Base-by-base conservation (phyloP, 2,329 filamentous ascomycete species). In the Cladophialophora chaetospira region DNA sequence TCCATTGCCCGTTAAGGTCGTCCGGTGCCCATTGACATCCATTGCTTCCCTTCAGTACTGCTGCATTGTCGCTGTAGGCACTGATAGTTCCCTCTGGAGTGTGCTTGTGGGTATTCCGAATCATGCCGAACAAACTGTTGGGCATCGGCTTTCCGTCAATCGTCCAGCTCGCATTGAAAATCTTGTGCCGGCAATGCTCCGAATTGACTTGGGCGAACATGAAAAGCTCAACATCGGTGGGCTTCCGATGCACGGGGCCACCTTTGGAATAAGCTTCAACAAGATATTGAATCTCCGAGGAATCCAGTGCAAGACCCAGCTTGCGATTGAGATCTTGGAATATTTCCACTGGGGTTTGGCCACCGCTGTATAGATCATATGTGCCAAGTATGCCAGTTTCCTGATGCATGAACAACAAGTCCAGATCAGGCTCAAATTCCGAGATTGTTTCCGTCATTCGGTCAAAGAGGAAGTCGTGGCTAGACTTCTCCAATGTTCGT, bases 121-220 rank as follows among this genome's bases (percentile, higher is more conserved):
- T 99, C 94, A 99, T 97, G 31, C 86, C 86, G 69, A 99, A 99
- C 5, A 99, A 81, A 64, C 88, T 93, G 70, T 88, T 83, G 43
- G 84, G 81, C 81, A 92, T 94, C 63, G 81, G 77, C 64, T 88
- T 80, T 50, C 92, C 92, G 71, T 99, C 92, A 67, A 99, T 95
- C 13, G 87, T 94, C 91, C 94, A 99, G 57, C 86, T 87, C 25
- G 94, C 92, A 73, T 99, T 99, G 82, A 99, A 99, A 67, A 95
- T 89, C 79, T 97, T 96, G 70, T 87, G 84, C 57, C 84, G 76
- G 69, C 84, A 96, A 74, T 97, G 93, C 79, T 99, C 94, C 2
- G 93, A 97, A 78, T 97, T 97, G 71, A 99, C 93, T 75, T 99
- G 94, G 13, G 93, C 93, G 72, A 97, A 99, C 94, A 97, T 97